A percentile compares a stretch with the other conserved stretches of the same genome.
phyloP scores from a whole-genome alignment of 768 basidiomycete genomes.

The Leccinum sublutescens region DNA sequence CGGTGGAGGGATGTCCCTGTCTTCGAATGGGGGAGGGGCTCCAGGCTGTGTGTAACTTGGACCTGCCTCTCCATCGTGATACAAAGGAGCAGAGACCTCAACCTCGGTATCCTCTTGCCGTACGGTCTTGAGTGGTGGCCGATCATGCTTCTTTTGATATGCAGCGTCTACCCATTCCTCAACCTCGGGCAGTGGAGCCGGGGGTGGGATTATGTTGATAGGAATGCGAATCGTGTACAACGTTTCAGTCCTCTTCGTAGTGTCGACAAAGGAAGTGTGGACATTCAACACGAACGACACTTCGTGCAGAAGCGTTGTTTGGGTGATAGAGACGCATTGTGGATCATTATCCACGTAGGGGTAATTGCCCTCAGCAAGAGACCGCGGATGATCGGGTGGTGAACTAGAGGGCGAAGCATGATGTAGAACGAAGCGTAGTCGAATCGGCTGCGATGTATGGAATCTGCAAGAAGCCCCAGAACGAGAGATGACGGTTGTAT shows the following conservation, averaged over 20 bases:
- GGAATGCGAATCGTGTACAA: conserved; percentile 66
- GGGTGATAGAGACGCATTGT: conserved; percentile 75
- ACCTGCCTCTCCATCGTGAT: conserved; percentile 71
- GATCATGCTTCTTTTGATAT: conserved; percentile 87
- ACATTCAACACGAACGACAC: conserved; percentile 76
- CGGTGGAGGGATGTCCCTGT: conserved; percentile 77
- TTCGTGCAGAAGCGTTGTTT: conserved; percentile 79
- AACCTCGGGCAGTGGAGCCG: conserved; percentile 77
- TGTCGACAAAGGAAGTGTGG: conserved; percentile 75
- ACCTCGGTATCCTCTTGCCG: conserved; percentile 65
- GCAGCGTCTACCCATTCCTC: conserved; percentile 69
- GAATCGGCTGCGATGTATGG: conserved; percentile 71
- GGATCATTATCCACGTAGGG: conserved; percentile 53
- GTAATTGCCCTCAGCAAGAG: conserved; percentile 43
- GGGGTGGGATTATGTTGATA: conserved; percentile 66
- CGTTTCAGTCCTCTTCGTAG: conserved; percentile 63
- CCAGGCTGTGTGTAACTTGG: conserved; percentile 64
- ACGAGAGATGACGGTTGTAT: conserved; percentile 63
- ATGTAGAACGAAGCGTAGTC: conserved; percentile 79
- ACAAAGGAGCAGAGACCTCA: conserved; percentile 60
- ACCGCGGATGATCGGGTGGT: conserved; percentile 45
- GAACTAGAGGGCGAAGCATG: conserved; percentile 51
- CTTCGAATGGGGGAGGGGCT: conserved; percentile 84
- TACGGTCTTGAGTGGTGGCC: conserved; percentile 69
- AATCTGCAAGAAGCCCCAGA: conserved; percentile 94